Base-by-base conservation (phyloP, 305 asterid species). In the Plantago rigida region DNA sequence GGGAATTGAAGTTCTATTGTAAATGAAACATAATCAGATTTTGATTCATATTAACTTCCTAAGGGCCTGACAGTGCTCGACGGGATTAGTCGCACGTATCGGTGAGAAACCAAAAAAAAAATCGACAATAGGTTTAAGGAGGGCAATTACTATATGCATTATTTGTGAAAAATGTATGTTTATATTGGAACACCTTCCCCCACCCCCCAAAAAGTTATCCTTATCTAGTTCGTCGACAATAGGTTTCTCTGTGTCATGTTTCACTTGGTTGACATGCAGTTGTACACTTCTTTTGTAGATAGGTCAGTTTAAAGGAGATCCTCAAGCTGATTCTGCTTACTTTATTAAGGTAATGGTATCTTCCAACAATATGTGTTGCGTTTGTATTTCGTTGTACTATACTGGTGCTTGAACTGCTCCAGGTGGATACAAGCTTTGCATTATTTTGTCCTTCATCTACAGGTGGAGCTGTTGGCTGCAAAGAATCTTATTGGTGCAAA, bases 391-490 rank as follows among this genome's bases (percentile, higher is more conserved):
- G 69, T 46, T 68, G 67, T 41, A 61, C 59, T 45, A 57, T 41
- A 19, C 12, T 36, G 65, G 53, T 60, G 50, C 64, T 62, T 63
- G 62, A 63, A 49, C 45, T 59, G 11, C 12, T 41, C 46, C 13
- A 9, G 46, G 13, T 41, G 46, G 46, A 41, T 41, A 2, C 46
- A 41, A 41, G 2, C 12, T 41, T 41, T 41, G 46, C 46, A 41
- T 1, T 9, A 9, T 41, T 7, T 9, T 58, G 66, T 63, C 60
- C 49, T 46, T 55, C 36, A 51, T 12, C 59, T 72, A 68, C 72
- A 92, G 99, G 95, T 92, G 73, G 97, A 87, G 74, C 90, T 89
- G 64, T 73, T 92, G 70, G 96, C 97, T 51, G 99, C 97, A 26
- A 92, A 86, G 73, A 89, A 92, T 80, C 99, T 92, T 71, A 67